Evolutionary conservation across 2,329 filamentous ascomycete species (phyloP).

Genomic region (Fusarium equiseti): DNA sequence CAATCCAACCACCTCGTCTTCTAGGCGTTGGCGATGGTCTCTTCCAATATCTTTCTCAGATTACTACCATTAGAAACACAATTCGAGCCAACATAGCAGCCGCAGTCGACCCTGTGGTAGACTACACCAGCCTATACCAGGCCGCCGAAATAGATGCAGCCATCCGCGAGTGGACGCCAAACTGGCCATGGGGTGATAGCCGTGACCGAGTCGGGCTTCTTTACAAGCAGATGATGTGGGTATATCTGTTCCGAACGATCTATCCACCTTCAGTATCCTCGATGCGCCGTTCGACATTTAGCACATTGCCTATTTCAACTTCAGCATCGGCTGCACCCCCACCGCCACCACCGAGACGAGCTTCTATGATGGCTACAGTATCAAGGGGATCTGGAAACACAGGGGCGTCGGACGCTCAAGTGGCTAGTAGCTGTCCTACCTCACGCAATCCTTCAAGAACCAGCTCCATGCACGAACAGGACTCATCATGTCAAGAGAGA

Average conservation of each 20-base stretch:
- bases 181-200: conserved; percentile 68
- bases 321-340: conserved; percentile 30
- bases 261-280: conserved; percentile 62
- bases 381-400: conserved; percentile 38
- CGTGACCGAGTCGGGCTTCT: conserved; percentile 68
- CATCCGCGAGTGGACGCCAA: conserved; percentile 79
- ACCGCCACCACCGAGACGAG: conserved; percentile 47
- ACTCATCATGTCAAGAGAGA: conserved; percentile 43
- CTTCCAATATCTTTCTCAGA: conserved; percentile 81
- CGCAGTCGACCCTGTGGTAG: conserved; percentile 74
- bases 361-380: conserved; percentile 53
- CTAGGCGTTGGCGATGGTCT: conserved; percentile 86
- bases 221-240: conserved; percentile 75
- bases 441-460: conserved; percentile 54
- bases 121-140: conserved; percentile 78
- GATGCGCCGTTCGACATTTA: conserved; percentile 50
- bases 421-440: conserved; percentile 50
- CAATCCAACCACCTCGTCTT: conserved; percentile 67
- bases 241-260: conserved; percentile 72
- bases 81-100: conserved; percentile 75
- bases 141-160: conserved; percentile 81
- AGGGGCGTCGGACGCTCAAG: conserved; percentile 23
- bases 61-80: conserved; percentile 79
- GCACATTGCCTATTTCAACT: conserved; percentile 43
- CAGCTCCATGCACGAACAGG: conserved; percentile 57